These are phyloP conservation scores for Silene vulgaris DNA, from an alignment of 179 eudicot species.

Conservation along the genomic window DNA sequence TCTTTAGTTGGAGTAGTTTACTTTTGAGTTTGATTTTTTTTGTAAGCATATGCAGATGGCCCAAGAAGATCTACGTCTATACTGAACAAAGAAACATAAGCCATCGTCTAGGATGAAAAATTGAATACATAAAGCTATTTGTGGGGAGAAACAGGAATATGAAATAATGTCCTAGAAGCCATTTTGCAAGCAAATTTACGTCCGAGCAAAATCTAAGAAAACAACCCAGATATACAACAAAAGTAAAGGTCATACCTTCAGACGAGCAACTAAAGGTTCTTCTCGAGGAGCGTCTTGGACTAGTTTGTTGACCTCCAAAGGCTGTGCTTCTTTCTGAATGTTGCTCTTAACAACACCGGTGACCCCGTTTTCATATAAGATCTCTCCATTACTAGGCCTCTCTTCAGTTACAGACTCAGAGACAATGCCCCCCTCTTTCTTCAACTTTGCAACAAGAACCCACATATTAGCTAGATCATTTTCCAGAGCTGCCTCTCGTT, in stretches of 20 bases:
- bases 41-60: too few species aligned
- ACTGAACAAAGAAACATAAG: too few species aligned
- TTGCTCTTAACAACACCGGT: slow-evolving; percentile 36
- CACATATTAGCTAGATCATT: slow-evolving; percentile 98
- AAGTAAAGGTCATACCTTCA: slow-evolving; percentile 50
- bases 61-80: too few species aligned
- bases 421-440: slow-evolving; percentile 53
- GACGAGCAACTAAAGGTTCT: slow-evolving; percentile 81
- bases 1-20: background rate
- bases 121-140: too few species aligned
- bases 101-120: too few species aligned
- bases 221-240: background rate
- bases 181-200: background rate
- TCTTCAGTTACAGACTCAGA: slow-evolving; percentile 39
- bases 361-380: slow-evolving; percentile 28
- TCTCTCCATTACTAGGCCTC: slow-evolving; percentile 30
- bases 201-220: background rate
- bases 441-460: slow-evolving; percentile 97
- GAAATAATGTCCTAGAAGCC: background rate
- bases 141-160: too few species aligned
- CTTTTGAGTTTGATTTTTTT: background rate
- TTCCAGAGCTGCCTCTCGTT: slow-evolving; percentile 72
- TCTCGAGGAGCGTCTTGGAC: slow-evolving; percentile 45
- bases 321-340: slow-evolving; percentile 42
- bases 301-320: slow-evolving; percentile 34